Evolutionary conservation across 768 basidiomycete species (phyloP), one percentile per base, ranked within the genome.

Genomic region (Trametes cubensis): DNA sequence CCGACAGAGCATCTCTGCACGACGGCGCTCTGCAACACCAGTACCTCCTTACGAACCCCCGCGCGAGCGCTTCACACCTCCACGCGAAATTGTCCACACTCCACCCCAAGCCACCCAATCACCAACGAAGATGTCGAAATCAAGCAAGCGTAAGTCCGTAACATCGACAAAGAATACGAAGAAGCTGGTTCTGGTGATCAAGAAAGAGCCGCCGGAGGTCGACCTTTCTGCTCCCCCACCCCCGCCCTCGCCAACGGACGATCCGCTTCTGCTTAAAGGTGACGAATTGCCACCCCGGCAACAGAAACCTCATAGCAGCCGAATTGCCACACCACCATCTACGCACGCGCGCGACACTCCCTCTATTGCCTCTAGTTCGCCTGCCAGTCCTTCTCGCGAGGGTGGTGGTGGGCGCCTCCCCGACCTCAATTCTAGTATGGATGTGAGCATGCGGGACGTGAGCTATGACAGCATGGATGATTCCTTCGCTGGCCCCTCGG

Each of bases 191-290:
- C 30, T 75, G 58, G 63, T 66, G 41, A 70, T 74, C 61, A 92
- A 92, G 79, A 83, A 77, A 59, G 89, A 92, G 67, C 80, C 83
- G 4, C 89, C 89, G 0, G 82, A 83, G 18, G 77, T 90, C 64
- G 83, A 89, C 67, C 73, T 88, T 28, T 79, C 71, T 50, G 77
- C 70, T 15, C 85, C 86, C 4, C 79, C 85, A 67, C 85, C 87
- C 8, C 91, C 90, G 0, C 78, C 88, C 0, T 89, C 88, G 55
- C 90, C 90, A 3, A 83, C 83, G 0, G 90, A 92, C 40, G 90
- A 92, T 67, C 90, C 90, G 0, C 72, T 92, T 0, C 75, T 92
- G 2, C 77, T 92, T 28, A 64, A 64, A 20, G 63, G 63, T 6
- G 14, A 44, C 14, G 80, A 79, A 47, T 84, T 80, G 3, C 76